Percentiles rank a stretch among this genome's conserved stretches.
phyloP scores from a whole-genome alignment of 345 rosid genomes.

The Corchorus olitorius region DNA sequence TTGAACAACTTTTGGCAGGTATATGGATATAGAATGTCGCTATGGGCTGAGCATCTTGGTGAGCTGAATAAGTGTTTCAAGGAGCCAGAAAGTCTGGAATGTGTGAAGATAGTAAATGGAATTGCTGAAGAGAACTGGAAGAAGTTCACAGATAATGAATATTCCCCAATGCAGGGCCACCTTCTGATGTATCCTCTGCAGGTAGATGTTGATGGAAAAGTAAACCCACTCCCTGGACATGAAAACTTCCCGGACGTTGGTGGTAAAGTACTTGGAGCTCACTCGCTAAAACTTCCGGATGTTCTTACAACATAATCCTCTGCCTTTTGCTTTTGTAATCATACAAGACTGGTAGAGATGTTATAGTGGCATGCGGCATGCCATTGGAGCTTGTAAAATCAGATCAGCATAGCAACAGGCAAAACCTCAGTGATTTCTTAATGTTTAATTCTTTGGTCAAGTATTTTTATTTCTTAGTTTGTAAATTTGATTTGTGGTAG shows the following conservation, averaged over 20 bases:
- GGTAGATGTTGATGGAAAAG: constrained; percentile 60
- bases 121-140: constrained; percentile 72
- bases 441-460: not conserved
- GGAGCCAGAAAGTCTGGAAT: constrained; percentile 60
- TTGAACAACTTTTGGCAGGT: constrained; percentile 41
- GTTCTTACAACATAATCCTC: constrained; percentile 61
- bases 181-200: constrained; percentile 77
- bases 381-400: constrained; percentile 13
- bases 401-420: not conserved
- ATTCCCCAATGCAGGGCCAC: constrained; percentile 65
- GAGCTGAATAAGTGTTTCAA: constrained; percentile 32
- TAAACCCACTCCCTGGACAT: constrained; percentile 52
- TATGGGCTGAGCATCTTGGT: constrained; percentile 95
- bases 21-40: constrained; percentile 88
- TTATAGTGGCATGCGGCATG: not conserved
- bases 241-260: constrained; percentile 91
- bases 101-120: constrained; percentile 61
- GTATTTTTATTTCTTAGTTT: not conserved
- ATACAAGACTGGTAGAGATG: constrained; percentile 15
- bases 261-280: constrained; percentile 73
- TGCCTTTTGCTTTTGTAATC: not conserved
- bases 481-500: not conserved
- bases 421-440: not conserved
- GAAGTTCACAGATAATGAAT: constrained; percentile 38
- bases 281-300: constrained; percentile 58